These are phyloP conservation scores for Fusarium haematococcum DNA, from an alignment of 2,329 filamentous ascomycete genomes.

Conservation along the genomic window DNA sequence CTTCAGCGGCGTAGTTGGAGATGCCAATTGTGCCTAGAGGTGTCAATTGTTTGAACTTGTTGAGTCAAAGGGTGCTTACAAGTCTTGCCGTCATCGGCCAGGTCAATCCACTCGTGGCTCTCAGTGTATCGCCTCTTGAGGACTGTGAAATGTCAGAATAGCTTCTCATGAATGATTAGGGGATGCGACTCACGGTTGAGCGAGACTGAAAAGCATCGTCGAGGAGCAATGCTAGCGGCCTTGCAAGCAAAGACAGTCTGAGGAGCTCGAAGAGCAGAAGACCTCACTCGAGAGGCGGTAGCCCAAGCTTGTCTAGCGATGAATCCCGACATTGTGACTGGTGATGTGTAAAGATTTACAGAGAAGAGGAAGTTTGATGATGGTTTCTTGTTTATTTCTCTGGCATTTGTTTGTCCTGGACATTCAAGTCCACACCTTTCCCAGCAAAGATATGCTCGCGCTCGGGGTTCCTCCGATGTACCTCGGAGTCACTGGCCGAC, in stretches of 20 bases:
- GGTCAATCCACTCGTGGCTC: constrained; percentile 93
- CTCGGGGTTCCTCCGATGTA: constrained; percentile 35
- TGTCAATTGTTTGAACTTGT: background rate
- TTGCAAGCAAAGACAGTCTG: constrained; percentile 29
- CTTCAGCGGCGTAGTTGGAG: constrained; percentile 83
- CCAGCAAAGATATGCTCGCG: constrained; percentile 8
- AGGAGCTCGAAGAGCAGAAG: constrained; percentile 35
- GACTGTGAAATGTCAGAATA: constrained; percentile 17
- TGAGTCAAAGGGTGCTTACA: constrained; percentile 28
- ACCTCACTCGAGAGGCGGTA: constrained; percentile 38
- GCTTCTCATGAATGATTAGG: background rate
- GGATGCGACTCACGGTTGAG: constrained; percentile 31
- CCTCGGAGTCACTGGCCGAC: constrained; percentile 37
- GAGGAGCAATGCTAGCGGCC: constrained; percentile 26
- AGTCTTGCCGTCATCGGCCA: constrained; percentile 72
- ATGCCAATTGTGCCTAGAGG: constrained; percentile 75
- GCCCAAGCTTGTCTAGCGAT: constrained; percentile 42
- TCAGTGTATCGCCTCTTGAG: constrained; percentile 73
- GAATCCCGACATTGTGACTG: constrained; percentile 38
- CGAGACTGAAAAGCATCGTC: constrained; percentile 43
- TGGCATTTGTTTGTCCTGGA: background rate
- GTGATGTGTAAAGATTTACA: background rate
- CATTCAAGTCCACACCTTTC: background rate
- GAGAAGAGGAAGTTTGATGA: background rate
- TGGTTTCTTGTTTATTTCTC: background rate